These are phyloP conservation scores for Erodium moschatum DNA, from an alignment of 441 rosid species.

Conservation along the genomic window DNA sequence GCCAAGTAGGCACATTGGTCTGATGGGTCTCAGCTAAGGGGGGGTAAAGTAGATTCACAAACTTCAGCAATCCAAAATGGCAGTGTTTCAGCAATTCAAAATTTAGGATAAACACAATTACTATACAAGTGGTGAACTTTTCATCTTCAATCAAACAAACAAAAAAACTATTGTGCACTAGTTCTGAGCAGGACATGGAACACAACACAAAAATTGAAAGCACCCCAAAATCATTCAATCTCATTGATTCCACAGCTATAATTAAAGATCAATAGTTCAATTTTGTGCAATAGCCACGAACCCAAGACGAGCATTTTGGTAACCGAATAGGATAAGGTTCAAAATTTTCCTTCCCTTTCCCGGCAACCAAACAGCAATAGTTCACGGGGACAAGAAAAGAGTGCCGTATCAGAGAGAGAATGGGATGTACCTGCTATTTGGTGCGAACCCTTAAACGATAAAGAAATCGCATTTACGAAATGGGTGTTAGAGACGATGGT, in stretches of 20 bases:
- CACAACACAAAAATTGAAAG: background rate
- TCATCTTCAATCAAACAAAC: too few species aligned
- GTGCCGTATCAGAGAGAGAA: background rate
- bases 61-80: too few species aligned
- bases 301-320: background rate
- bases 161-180: too few species aligned
- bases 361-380: background rate
- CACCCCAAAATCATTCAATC: background rate
- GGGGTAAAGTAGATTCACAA: too few species aligned
- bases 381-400: slow-evolving; percentile 5
- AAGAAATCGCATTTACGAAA: background rate
- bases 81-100: too few species aligned
- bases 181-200: too few species aligned
- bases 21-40: too few species aligned
- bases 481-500: background rate
- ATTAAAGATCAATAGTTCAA: background rate
- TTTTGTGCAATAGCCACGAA: background rate
- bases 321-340: background rate
- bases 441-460: background rate
- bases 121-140: too few species aligned
- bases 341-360: background rate
- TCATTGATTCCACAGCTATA: background rate
- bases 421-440: background rate
- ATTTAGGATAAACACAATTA: too few species aligned
- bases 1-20: too few species aligned